Evolutionary conservation across 2,329 filamentous ascomycete species (phyloP).

Genomic region (Orbilia ellipsospora): DNA sequence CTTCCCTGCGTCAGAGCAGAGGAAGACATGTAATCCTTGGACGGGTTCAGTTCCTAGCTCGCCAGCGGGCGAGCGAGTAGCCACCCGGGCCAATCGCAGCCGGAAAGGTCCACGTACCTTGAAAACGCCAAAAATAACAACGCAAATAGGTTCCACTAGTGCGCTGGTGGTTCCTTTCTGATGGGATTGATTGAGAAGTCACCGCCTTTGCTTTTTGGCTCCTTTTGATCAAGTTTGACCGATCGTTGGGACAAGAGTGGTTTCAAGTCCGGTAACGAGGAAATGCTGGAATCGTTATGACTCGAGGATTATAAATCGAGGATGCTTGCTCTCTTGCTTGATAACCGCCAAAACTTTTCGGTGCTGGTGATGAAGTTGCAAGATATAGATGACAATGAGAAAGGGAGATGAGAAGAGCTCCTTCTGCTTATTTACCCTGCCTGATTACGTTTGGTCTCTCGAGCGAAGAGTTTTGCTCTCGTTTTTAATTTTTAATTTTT

Average conservation of each 20-base stretch:
- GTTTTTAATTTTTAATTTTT: constrained; percentile 18
- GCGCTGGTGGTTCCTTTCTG: neutral
- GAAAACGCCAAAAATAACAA: constrained; percentile 50
- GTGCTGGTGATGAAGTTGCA: neutral
- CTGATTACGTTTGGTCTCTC: too few relatives aligned
- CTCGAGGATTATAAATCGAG: neutral
- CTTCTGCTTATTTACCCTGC: constrained; percentile 10
- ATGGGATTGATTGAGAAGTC: too few relatives aligned
- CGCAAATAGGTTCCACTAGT: constrained; percentile 13
- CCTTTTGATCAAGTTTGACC: neutral
- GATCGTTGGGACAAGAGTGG: constrained; percentile 14
- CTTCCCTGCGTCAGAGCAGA: neutral
- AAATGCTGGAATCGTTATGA: neutral
- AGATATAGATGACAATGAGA: neutral
- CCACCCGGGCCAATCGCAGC: constrained; percentile 17
- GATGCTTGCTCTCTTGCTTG: neutral
- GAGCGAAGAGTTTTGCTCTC: too few relatives aligned
- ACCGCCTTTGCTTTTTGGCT: constrained; percentile 1
- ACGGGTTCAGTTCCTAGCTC: constrained; percentile 2
- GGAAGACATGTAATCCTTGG: neutral
- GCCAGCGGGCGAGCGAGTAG: neutral
- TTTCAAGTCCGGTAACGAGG: constrained; percentile 50
- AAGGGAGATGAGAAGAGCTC: neutral
- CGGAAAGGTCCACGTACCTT: constrained; percentile 44
- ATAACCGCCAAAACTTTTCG: too few relatives aligned